A percentile compares a stretch with the other conserved stretches of the same genome.
Conservation (phyloP, 2,329 filamentous ascomycete genomes). For the Clonostachys solani region DNA sequence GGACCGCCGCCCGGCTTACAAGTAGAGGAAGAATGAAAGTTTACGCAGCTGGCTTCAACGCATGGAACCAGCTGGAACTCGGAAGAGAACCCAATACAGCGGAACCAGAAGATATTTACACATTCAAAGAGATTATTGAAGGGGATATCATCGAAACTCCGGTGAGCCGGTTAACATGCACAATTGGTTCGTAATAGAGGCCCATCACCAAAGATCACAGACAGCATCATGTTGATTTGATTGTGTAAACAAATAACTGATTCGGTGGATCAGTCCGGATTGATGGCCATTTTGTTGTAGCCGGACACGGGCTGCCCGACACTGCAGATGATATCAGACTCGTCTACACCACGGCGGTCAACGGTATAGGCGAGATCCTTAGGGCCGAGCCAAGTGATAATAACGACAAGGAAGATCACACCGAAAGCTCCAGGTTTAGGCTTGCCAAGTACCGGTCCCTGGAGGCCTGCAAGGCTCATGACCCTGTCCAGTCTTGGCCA, state of each 20-base stretch:
- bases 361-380: constrained; percentile 9
- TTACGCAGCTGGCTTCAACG: constrained; percentile 53
- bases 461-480: neutral
- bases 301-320: constrained; percentile 9
- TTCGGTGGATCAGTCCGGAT: neutral
- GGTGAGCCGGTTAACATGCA: constrained; percentile 34
- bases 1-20: too few species aligned
- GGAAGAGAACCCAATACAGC: constrained; percentile 18
- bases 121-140: constrained; percentile 36
- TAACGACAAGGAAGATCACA: too few species aligned
- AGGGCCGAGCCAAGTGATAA: neutral
- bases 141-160: constrained; percentile 27
- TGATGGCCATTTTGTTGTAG: constrained; percentile 9
- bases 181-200: constrained; percentile 32
- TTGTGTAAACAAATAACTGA: neutral
- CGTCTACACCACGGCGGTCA: constrained; percentile 4
- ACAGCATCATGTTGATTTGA: neutral
- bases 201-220: too few species aligned
- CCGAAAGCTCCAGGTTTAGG: neutral
- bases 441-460: neutral
- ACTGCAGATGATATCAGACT: constrained; percentile 2
- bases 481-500: constrained; percentile 11
- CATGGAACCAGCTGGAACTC: constrained; percentile 50
- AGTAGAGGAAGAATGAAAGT: constrained; percentile 33
- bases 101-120: constrained; percentile 33